Base-by-base conservation (phyloP, 306 rosid genomes). In the Sindora glabra region DNA sequence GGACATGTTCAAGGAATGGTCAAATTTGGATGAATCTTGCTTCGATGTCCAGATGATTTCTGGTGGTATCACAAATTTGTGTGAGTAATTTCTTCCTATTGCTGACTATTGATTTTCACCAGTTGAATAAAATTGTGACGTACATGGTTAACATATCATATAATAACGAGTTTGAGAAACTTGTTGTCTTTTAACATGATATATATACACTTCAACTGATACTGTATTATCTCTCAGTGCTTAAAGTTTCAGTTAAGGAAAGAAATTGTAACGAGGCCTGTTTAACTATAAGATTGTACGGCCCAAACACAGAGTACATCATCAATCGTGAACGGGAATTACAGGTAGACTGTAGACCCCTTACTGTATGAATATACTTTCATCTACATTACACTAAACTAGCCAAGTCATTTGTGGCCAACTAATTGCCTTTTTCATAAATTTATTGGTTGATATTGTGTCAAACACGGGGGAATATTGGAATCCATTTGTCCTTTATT, bases 11-110 rank as follows among this genome's bases (percentile, higher is more conserved):
- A 64, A 80, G 74, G 52, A 57, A 10, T 92, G 99, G 99, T 84
- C 95, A 24, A 73, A 77, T 34, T 73, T 92, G 64, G 87, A 73
- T 18, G 77, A 68, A 47, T 92, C 94, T 37, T 39, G 80, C 68
- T 92, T 89, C 81, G 22, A 58, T n/a, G 72, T 92, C 46, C 83
- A 82, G 71, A 84, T 73, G 8, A 84, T 92, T 50, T 83, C 96
- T 1, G 99, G 95, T 19, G 99, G 96, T 66, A 92, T 89, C 58
- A 92, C 99, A n/a, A 92, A 92, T 83, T 72, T 81, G 42, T 70
- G 99, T 92, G 67, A 81, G 98, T 76, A 30, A 33, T 62, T 58
- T n/a, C 24, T 16, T 32, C 17, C 55, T 69, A 26, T 59, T 54
- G 16, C 24, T 65, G 5, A 25, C n/a, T 8, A 18, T 13, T 56